Percentiles rank a stretch among this genome's conserved stretches.
These are phyloP conservation scores for Iris macrosiphon DNA, from an alignment of 106 monocot species.

Conservation along the genomic window DNA sequence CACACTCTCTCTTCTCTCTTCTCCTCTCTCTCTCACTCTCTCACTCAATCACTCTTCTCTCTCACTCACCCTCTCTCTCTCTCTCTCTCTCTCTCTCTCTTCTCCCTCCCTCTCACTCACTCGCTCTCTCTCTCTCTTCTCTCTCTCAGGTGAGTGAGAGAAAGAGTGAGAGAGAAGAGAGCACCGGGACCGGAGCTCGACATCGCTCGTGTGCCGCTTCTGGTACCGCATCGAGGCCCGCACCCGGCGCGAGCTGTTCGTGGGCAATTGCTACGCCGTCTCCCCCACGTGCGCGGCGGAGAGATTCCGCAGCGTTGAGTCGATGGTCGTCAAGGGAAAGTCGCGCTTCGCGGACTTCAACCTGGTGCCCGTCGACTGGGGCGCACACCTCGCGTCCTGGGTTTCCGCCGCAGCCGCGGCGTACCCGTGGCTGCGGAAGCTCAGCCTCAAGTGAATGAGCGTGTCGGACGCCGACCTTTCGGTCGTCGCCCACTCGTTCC, in stretches of 20 bases:
- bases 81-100: no score
- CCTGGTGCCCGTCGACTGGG: constrained; percentile 67
- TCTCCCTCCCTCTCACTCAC: no score
- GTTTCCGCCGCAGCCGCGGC: constrained; percentile 23
- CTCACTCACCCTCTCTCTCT: no score
- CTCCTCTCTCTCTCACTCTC: no score
- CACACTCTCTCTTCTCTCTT: no score
- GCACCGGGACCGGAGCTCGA: constrained; percentile 66
- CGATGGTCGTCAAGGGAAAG: constrained; percentile 59
- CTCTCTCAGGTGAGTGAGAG: no score
- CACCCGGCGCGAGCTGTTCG: constrained; percentile 69
- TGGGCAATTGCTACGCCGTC: constrained; percentile 93
- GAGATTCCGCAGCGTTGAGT: constrained; percentile 34
- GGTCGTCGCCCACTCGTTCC: constrained; percentile 30
- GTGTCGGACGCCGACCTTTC: constrained; percentile 43
- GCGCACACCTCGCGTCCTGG: constrained; percentile 50
- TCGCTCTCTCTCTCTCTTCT: no score
- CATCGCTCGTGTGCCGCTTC: constrained; percentile 59
- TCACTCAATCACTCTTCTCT: no score
- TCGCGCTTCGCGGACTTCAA: constrained; percentile 81
- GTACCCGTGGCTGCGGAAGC: constrained; percentile 51
- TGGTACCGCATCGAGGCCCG: constrained; percentile 71
- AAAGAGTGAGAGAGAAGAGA: no score
- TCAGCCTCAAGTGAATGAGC: constrained; percentile 74
- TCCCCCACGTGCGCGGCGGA: constrained; percentile 33